phyloP scores from a whole-genome alignment of 352 stramenopile genomes.

The Pythium brassicae region DNA sequence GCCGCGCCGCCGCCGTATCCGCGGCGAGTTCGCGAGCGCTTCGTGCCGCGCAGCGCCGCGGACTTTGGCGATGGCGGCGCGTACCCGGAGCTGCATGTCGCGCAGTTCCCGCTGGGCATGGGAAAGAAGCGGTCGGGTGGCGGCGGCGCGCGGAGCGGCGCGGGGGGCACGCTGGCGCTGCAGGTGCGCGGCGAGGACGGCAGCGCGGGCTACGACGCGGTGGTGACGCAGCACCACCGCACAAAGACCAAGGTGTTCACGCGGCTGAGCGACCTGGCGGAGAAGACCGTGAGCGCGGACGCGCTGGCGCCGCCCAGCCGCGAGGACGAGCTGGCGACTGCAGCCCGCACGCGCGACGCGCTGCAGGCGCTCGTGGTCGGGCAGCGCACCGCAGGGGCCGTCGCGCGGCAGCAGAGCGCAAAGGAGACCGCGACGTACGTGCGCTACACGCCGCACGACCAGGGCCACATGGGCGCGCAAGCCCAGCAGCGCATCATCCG shows the following conservation, averaged over 20 bases:
- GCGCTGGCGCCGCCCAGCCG: slow-evolving; percentile 32
- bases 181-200: slow-evolving; percentile 92
- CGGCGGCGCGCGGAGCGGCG: neutral
- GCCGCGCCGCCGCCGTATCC: slow-evolving; percentile 47
- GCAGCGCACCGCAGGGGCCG: slow-evolving; percentile 87
- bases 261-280: slow-evolving; percentile 90
- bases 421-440: slow-evolving; percentile 83
- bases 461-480: slow-evolving; percentile 48
- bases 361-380: slow-evolving; percentile 87
- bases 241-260: slow-evolving; percentile 95
- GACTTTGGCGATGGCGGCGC: slow-evolving; percentile 98
- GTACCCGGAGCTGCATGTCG: slow-evolving; percentile 98
- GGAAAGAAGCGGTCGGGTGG: slow-evolving; percentile 69
- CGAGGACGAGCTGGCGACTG: slow-evolving; percentile 72
- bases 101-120: slow-evolving; percentile 96
- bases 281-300: slow-evolving; percentile 73
- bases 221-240: slow-evolving; percentile 96
- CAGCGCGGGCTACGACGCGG: slow-evolving; percentile 91
- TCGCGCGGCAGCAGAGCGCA: slow-evolving; percentile 88
- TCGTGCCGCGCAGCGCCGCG: slow-evolving; percentile 50
- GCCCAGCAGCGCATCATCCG: slow-evolving; percentile 95
- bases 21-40: slow-evolving; percentile 35
- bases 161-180: slow-evolving; percentile 71
- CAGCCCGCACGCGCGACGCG: slow-evolving; percentile 74
- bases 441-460: slow-evolving; percentile 81